These are phyloP conservation scores for Rubia peregrina DNA, from an alignment of 305 asterid species.

Conservation along the genomic window DNA sequence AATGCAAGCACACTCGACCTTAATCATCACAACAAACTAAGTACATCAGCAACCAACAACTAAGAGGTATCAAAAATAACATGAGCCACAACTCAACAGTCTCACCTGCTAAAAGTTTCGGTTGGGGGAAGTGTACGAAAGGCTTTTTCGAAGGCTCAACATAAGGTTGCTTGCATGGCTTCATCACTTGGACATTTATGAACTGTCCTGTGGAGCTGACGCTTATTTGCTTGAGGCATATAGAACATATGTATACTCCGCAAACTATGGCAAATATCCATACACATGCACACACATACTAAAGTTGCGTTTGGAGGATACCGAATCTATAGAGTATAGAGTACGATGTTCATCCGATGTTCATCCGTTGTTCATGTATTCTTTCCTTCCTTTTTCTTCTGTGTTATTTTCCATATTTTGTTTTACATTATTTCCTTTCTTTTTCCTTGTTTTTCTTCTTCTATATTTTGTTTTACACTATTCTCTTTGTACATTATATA, in stretches of 20 bases:
- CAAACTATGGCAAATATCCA: constrained; percentile 63
- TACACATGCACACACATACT: too few species aligned
- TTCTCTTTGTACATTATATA: too few species aligned
- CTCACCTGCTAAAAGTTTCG: constrained; percentile 72
- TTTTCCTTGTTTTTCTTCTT: too few species aligned
- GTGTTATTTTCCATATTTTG: too few species aligned
- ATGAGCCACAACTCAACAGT: not conserved
- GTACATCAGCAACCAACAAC: not conserved
- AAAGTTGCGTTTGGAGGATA: too few species aligned
- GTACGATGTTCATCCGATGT: too few species aligned
- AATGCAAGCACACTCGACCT: constrained; percentile 66
- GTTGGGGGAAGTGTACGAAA: constrained; percentile 69
- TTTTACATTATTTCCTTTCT: too few species aligned
- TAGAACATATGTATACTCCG: constrained; percentile 65
- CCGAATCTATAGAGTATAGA: too few species aligned
- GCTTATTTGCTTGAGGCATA: constrained; percentile 63
- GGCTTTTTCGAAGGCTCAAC: constrained; percentile 57
- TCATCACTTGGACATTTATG: constrained; percentile 38
- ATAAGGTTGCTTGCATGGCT: constrained; percentile 42
- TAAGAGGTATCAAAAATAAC: not conserved
- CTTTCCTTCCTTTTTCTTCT: too few species aligned
- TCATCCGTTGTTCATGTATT: too few species aligned
- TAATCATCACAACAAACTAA: constrained; percentile 22
- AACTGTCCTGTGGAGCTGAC: constrained; percentile 25
- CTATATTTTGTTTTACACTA: too few species aligned